phyloP scores from a whole-genome alignment of 306 rosid species.

The Castanospermum australe region DNA sequence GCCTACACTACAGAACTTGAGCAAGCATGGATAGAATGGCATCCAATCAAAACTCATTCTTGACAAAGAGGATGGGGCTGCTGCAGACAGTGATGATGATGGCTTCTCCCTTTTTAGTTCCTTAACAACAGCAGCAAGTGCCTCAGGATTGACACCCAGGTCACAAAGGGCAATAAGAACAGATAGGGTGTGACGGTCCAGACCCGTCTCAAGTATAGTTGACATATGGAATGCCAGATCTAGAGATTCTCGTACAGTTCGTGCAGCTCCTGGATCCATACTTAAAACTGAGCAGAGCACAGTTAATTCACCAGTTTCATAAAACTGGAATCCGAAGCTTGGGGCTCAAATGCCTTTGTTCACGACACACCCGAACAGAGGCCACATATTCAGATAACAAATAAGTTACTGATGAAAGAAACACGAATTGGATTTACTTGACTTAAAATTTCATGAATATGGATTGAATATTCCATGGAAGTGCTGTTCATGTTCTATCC shows the following conservation, averaged over 20 bases:
- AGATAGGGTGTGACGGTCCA: slow-evolving; percentile 79
- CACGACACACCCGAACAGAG: not conserved
- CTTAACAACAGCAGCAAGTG: slow-evolving; percentile 73
- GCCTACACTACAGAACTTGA: not conserved
- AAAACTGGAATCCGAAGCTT: not conserved
- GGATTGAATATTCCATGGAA: not conserved
- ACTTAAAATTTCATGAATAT: not conserved
- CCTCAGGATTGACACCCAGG: slow-evolving; percentile 77
- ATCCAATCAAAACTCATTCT: not conserved
- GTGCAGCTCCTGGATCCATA: slow-evolving; percentile 71
- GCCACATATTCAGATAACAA: not conserved
- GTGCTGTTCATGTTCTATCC: not conserved
- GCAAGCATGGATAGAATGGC: not conserved
- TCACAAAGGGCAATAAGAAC: slow-evolving; percentile 82
- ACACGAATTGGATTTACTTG: not conserved
- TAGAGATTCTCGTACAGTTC: slow-evolving; percentile 67
- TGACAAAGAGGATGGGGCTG: slow-evolving; percentile 25
- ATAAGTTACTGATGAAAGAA: not conserved
- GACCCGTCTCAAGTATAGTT: slow-evolving; percentile 61
- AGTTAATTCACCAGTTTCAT: not conserved
- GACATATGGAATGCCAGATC: slow-evolving; percentile 79
- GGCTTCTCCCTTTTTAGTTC: slow-evolving; percentile 50
- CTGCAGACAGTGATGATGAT: slow-evolving; percentile 13
- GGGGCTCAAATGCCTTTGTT: not conserved
- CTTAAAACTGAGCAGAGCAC: not conserved